Base-by-base conservation (phyloP, 768 basidiomycete genomes). In the Dentipellis sp. region DNA sequence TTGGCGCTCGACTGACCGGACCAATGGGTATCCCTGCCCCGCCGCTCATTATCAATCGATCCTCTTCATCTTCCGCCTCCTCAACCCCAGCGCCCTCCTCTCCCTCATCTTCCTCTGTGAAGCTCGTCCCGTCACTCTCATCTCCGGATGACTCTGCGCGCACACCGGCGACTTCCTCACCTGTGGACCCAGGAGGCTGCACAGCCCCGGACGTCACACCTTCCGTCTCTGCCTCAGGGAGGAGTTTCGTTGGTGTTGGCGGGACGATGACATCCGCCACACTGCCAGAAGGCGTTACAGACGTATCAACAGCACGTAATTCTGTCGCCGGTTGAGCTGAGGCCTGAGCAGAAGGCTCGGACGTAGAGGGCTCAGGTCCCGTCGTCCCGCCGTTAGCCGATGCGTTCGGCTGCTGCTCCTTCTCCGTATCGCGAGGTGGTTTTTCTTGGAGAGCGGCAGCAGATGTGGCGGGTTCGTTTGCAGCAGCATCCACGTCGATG, bases 1-100 rank as follows among this genome's bases (percentile, higher is more conserved):
- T 29, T 29, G 29, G 29, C 6, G 29, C 29, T 29, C 29, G 14
- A 79, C 89, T 68, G 69, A 95, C 94, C 50, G 90, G 85, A 37
- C 94, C 94, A 42, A 93, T 80, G 19, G 95, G 95, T 56, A 98
- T 97, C 37, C 97, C 97, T 56, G 91, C 87, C 10, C 97, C 95
- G 42, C 94, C 94, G 55, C 86, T 88, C 71, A 84, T 76, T 59
- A 97, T 94, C 54, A 97, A 75, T 60, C 84, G 76, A 62, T 93
- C 90, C 67, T 97, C 94, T 56, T 97, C 93, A 58, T 95, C 93
- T 65, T 95, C 90, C 56, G 79, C 77, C 47, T 81, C 80, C 53
- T 81, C 80, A 21, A 80, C 70, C 10, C 68, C 70, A 35, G 73
- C 71, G 38, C 68, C 68, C 22, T 81, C 81, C 52, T 88, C 81